Base-by-base conservation (phyloP, 1,139 yeast genomes). In the Kurtzmaniella quercitrusa region DNA sequence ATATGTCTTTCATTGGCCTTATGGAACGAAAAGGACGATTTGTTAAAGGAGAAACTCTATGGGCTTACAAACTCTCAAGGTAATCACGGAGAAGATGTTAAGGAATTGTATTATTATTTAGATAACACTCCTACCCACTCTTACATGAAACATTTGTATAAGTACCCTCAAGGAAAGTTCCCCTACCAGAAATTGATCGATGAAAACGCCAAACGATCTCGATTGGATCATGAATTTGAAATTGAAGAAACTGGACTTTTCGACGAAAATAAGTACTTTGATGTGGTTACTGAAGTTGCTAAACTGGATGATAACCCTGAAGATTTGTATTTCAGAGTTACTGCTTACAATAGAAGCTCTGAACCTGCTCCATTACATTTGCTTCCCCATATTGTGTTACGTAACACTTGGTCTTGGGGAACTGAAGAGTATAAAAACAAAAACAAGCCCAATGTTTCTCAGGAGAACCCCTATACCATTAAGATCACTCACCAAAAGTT, bases 321-420 rank as follows among this genome's bases (percentile, higher is more conserved):
- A 52, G 95, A 88, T 55, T 66, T 89, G 52, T 75, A 78, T 59
- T 90, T 91, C 67, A 74, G 96, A 58, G 77, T 91, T 52, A 91
- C 97, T 5, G 96, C 96, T 36, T 87, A 87, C 61, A 91, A 91
- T 60, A 74, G 97, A 53, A 84, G 95, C 34, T 79, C 79, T 43
- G 81, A 85, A 46, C 77, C 94, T 2, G 96, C 96, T 21, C 96
- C 96, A 1, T 69, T 91, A 49, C 96, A 90, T 63, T 76, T 91
- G 42, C 65, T 87, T 47, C 98, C 98, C 7, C 97, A 91, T 56
- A 67, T 87, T 40, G 82, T 85, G 53, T 88, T 85, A 64, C 79
- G 98, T 68, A 91, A 91, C 63, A 88, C 95, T 25, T 91, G 98
- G 98, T 72, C 85, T 15, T 91, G 97, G 96, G 90, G 91, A 36